Percentiles rank a stretch among this genome's conserved stretches.
phyloP scores from a whole-genome alignment of 148 eudicot species.

The Cornus controversa region DNA sequence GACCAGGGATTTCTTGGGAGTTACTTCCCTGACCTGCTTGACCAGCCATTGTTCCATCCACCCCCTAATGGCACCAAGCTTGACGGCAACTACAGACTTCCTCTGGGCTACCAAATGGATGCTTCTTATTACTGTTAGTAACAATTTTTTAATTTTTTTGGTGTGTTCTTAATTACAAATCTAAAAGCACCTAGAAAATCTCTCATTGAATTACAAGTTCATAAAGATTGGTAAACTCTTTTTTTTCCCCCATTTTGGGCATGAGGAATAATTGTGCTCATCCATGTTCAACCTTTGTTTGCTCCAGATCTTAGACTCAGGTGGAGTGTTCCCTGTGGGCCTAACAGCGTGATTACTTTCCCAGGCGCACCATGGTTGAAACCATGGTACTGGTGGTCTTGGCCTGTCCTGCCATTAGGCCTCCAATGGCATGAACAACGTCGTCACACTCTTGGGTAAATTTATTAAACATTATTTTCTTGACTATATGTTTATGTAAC shows the following conservation, averaged over 20 bases:
- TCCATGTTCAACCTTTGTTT: neutral
- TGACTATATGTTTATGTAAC: neutral
- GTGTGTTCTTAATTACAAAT: neutral
- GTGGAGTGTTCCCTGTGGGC: conserved; percentile 95
- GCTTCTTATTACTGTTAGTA: conserved; percentile 90
- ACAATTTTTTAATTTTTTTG: neutral
- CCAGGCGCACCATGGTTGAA: conserved; percentile 89
- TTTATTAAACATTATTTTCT: neutral
- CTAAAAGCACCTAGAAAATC: neutral
- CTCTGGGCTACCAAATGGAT: conserved; percentile 98
- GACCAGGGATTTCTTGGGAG: conserved; percentile 92
- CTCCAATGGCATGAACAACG: conserved; percentile 92
- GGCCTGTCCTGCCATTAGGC: conserved; percentile 94
- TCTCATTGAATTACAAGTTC: too few relatives aligned
- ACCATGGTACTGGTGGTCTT: conserved; percentile 99
- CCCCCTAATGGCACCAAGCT: conserved; percentile 63
- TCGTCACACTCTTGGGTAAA: conserved; percentile 78
- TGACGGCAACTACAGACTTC: conserved; percentile 73
- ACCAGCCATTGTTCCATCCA: conserved; percentile 81
- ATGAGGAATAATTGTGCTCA: neutral
- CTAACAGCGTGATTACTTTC: conserved; percentile 93
- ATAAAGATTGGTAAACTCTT: neutral
- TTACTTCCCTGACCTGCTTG: conserved; percentile 85
- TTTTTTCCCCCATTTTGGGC: neutral
- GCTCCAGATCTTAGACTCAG: conserved; percentile 67